Percentiles rank a stretch among this genome's conserved stretches.
These are phyloP conservation scores for Candida broadrunensis DNA, from an alignment of 805 yeast species.

Conservation along the genomic window DNA sequence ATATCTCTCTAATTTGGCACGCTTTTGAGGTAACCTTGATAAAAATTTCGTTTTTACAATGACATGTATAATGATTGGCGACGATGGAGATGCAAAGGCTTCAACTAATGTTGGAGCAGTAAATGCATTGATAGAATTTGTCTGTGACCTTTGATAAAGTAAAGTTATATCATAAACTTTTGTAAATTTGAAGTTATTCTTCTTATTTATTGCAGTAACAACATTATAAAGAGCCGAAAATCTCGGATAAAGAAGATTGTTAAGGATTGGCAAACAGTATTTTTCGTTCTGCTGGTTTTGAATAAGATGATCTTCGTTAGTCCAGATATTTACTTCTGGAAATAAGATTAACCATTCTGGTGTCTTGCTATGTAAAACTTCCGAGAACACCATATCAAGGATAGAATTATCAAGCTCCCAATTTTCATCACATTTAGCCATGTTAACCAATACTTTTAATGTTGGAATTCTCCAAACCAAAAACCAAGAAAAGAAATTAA, in stretches of 20 bases:
- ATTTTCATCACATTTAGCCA: conserved; percentile 64
- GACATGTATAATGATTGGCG: conserved; percentile 39
- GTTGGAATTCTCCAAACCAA: conserved; percentile 61
- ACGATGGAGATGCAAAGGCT: conserved; percentile 20
- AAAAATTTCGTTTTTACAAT: conserved; percentile 47
- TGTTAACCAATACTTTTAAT: conserved; percentile 41
- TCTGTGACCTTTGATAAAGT: conserved; percentile 25
- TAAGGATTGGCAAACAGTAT: conserved; percentile 58
- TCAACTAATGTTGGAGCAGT: conserved; percentile 29
- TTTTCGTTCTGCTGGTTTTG: conserved; percentile 57
- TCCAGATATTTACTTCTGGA: conserved; percentile 81
- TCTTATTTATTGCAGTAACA: conserved; percentile 37
- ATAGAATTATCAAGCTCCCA: conserved; percentile 51
- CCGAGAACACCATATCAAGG: conserved; percentile 31
- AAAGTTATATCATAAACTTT: conserved; percentile 58
- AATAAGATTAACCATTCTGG: conserved; percentile 68
- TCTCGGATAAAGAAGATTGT: conserved; percentile 74
- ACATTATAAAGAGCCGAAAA: conserved; percentile 56
- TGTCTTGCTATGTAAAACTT: conserved; percentile 31
- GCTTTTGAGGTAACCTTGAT: conserved; percentile 48
- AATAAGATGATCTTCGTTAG: conserved; percentile 41
- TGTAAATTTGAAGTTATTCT: conserved; percentile 32
- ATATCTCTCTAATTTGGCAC: conserved; percentile 66
- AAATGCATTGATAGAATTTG: not conserved
- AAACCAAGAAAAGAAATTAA: conserved; percentile 74